A percentile compares a stretch with the other conserved stretches of the same genome.
Conservation (phyloP, 169 alveolate species). For the Plasmodium vivax region DNA sequence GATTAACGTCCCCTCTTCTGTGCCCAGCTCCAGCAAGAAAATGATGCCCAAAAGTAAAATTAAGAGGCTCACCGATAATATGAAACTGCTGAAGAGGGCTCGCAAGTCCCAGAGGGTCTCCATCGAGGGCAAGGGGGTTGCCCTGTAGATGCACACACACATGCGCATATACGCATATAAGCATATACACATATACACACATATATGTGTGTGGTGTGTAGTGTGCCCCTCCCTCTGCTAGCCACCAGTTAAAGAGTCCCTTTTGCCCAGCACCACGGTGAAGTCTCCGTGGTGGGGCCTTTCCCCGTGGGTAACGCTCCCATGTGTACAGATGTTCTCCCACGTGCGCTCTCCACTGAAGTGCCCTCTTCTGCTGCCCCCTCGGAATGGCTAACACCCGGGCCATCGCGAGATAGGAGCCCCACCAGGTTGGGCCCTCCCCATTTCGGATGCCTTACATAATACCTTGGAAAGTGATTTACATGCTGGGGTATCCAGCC, state of each 20-base stretch:
- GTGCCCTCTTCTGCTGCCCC: background rate
- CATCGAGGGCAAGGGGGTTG: constrained; percentile 69
- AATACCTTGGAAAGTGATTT: background rate
- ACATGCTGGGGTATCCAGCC: background rate
- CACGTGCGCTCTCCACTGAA: background rate
- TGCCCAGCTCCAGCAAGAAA: constrained; percentile 28
- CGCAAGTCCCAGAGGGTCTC: constrained; percentile 61
- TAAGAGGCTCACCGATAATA: constrained; percentile 47
- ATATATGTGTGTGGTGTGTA: background rate
- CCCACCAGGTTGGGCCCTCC: background rate
- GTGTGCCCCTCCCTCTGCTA: background rate
- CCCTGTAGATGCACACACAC: no score
- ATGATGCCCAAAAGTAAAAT: constrained; percentile 52
- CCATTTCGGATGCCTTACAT: background rate
- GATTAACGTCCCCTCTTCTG: constrained; percentile 70
- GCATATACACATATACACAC: background rate
- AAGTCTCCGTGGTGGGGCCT: background rate
- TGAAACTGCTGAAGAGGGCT: constrained; percentile 39
- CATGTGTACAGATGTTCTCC: background rate
- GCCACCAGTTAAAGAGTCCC: background rate
- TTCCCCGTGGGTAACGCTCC: background rate
- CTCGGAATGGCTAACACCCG: background rate
- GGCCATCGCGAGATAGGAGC: background rate
- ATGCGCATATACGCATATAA: background rate
- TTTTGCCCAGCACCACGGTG: background rate